phyloP scores from a whole-genome alignment of 495 filamentous ascomycete species.

The Neurospora hispaniola region DNA sequence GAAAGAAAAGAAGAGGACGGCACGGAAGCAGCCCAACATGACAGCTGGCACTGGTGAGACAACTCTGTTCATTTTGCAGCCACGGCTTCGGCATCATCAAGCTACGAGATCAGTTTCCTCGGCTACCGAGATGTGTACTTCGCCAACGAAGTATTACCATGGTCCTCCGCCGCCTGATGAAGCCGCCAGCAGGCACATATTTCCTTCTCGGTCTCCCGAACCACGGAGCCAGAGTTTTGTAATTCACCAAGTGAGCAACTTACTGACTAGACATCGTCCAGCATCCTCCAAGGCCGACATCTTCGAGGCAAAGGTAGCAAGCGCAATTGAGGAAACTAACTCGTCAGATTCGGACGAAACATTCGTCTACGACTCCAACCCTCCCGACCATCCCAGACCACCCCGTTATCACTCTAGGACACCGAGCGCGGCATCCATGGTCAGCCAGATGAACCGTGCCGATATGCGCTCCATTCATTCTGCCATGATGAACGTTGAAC shows the following conservation, averaged over 20 bases:
- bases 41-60: conserved; percentile 63
- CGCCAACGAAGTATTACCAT: conserved; percentile 28
- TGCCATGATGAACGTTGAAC: conserved; percentile 53
- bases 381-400: conserved; percentile 74
- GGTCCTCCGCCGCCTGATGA: conserved; percentile 24
- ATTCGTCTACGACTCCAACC: conserved; percentile 98
- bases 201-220: conserved; percentile 7
- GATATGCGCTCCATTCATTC: conserved; percentile 48
- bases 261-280: conserved; percentile 44
- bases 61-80: conserved; percentile 12
- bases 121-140: conserved; percentile 15
- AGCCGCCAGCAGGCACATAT: conserved; percentile 4
- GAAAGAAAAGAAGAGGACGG: conserved; percentile 74
- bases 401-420: conserved; percentile 86
- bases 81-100: conserved; percentile 24
- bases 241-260: conserved; percentile 28
- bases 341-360: conserved; percentile 94
- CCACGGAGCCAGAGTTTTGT: conserved; percentile 19
- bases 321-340: conserved; percentile 81
- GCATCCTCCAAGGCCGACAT: conserved; percentile 96
- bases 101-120: conserved; percentile 27
- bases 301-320: conserved; percentile 93
- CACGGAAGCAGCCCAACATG: conserved; percentile 63
- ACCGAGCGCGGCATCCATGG: conserved; percentile 87
- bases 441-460: conserved; percentile 63